A percentile compares a stretch with the other conserved stretches of the same genome.
These are phyloP conservation scores for Rossbeevera mucosa DNA, from an alignment of 768 basidiomycete genomes.

Conservation along the genomic window DNA sequence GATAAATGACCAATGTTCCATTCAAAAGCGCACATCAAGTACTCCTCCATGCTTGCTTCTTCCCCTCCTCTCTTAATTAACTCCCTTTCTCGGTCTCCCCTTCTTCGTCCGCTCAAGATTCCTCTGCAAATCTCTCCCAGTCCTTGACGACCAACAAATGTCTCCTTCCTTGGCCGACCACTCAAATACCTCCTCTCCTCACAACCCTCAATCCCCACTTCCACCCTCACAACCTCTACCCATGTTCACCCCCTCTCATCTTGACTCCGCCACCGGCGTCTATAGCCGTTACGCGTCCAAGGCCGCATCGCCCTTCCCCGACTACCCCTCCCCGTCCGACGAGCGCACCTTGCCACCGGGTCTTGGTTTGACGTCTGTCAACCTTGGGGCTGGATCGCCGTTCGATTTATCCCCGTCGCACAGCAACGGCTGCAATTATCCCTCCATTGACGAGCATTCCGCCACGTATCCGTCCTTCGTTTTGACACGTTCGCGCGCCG, in stretches of 20 bases:
- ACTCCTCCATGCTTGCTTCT: constrained; percentile 1
- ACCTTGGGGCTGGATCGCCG: constrained; percentile 25
- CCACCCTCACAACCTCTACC: constrained; percentile 8
- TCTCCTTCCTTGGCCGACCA: constrained; percentile 24
- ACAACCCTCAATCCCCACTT: background rate
- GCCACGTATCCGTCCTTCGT: constrained; percentile 39
- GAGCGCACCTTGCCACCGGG: background rate
- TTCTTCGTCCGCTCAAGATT: constrained; percentile 21
- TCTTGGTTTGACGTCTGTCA: background rate
- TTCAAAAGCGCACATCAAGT: constrained; percentile 23
- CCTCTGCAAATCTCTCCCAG: constrained; percentile 30
- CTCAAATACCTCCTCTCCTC: constrained; percentile 27
- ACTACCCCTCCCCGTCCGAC: constrained; percentile 1
- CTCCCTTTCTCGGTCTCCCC: constrained; percentile 7
- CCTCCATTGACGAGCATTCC: constrained; percentile 7
- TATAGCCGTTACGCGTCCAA: constrained; percentile 7
- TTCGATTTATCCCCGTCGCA: constrained; percentile 29
- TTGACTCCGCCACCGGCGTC: background rate
- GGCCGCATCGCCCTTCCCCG: constrained; percentile 1
- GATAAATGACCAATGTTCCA: constrained; percentile 18
- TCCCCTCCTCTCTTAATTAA: constrained; percentile 11
- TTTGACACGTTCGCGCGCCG: constrained; percentile 48
- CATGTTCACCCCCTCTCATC: constrained; percentile 16
- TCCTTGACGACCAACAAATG: constrained; percentile 33
- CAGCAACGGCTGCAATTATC: constrained; percentile 5